phyloP scores from a whole-genome alignment of 345 rosid species.

The Populus pruinosa region DNA sequence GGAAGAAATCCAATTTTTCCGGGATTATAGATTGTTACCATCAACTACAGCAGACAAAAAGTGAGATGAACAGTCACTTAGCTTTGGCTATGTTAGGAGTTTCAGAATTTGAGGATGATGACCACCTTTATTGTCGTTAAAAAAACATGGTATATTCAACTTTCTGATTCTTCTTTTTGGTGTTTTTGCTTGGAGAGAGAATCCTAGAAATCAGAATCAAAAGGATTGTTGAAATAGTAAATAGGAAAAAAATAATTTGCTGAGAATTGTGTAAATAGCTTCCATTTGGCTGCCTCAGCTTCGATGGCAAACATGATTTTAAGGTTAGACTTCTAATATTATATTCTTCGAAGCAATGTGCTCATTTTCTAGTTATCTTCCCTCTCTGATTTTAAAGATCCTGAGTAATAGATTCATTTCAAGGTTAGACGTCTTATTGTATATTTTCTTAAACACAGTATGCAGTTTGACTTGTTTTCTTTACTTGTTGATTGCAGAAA shows the following conservation, averaged over 20 bases:
- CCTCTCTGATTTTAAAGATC: background rate
- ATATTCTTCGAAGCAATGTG: background rate
- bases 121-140: conserved; percentile 55
- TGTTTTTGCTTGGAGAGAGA: conserved; percentile 15
- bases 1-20: conserved; percentile 50
- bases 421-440: background rate
- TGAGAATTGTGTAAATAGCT: conserved; percentile 34
- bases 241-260: conserved; percentile 24
- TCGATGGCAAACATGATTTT: background rate
- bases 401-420: background rate
- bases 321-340: background rate
- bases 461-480: background rate
- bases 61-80: conserved; percentile 79
- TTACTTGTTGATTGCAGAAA: background rate
- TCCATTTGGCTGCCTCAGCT: conserved; percentile 4
- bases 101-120: conserved; percentile 63
- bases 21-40: conserved; percentile 62
- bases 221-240: conserved; percentile 29
- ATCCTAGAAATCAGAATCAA: conserved; percentile 16
- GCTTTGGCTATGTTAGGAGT: conserved; percentile 91
- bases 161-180: conserved; percentile 8
- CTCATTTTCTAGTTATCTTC: background rate
- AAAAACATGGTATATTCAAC: conserved; percentile 10
- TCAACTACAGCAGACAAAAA: conserved; percentile 57
- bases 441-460: background rate